Conservation (phyloP, 345 rosid species). For the Psidium friedrichsthalianum region DNA sequence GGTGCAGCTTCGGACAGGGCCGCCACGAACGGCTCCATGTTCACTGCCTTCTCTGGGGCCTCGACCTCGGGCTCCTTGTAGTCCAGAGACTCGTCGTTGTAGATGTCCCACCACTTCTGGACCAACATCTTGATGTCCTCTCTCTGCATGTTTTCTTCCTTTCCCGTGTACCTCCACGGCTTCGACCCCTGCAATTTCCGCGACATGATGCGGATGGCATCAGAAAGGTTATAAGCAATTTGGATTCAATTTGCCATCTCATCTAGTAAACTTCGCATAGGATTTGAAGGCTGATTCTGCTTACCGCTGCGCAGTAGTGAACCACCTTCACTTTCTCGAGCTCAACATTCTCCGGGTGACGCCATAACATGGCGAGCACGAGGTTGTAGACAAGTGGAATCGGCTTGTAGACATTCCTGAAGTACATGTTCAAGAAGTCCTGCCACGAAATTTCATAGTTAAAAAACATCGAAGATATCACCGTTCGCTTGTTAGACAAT, state of each 20-base stretch:
- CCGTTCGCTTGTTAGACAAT: not conserved
- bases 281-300: not conserved
- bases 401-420: conserved; percentile 54
- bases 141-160: conserved; percentile 67
- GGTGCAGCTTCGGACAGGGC: conserved; percentile 43
- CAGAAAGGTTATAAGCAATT: not conserved
- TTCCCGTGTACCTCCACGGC: conserved; percentile 92
- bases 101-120: conserved; percentile 73
- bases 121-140: conserved; percentile 71
- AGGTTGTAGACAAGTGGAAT: conserved; percentile 59
- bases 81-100: conserved; percentile 57
- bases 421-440: conserved; percentile 80
- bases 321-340: conserved; percentile 60
- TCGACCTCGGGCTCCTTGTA: conserved; percentile 10
- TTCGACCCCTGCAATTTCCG: conserved; percentile 47
- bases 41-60: conserved; percentile 10
- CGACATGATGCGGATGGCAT: not conserved
- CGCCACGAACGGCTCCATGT: conserved; percentile 22
- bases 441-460: not conserved
- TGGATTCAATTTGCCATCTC: not conserved
- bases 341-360: conserved; percentile 79
- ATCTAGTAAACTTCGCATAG: not conserved
- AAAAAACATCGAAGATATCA: not conserved
- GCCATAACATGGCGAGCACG: conserved; percentile 84
- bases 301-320: conserved; percentile 79